Base-by-base conservation (phyloP, 257 asterid genomes). In the Plectranthus barbatus region DNA sequence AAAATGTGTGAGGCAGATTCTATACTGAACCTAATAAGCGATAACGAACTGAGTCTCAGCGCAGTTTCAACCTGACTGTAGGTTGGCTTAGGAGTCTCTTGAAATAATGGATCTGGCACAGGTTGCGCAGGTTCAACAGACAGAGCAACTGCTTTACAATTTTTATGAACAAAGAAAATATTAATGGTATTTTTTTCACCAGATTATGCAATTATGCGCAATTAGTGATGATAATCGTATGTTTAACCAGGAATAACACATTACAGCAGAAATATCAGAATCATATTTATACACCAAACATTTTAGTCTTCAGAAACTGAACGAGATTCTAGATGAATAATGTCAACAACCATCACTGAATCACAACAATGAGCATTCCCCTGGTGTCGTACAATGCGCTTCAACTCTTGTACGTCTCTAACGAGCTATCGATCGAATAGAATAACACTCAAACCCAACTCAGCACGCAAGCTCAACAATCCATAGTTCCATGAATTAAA, bases 81-180 rank as follows among this genome's bases (percentile, higher is more conserved):
- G 45, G 72, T 77, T 58, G 95, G 94, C 80, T 50, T 86, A 14
- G 85, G 86, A 72, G 40, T 76, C 59, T 91, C 92, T 72, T 91
- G 96, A 77, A 64, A 88, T 70, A 88, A 36, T 24, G 98, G 98
- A 64, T 84, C 88, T 55, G 8, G 47, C 65, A 88, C 84, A 29
- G 92, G 94, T 71, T 84, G 37, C n/a, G 82, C 90, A 62, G 82
- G 84, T 68, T 75, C 75, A 75, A 88, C 79, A 13, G 72, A 61
- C 56, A 87, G 91, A 56, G 91, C 84, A 71, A 84, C 97, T 87
- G 79, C 42, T 1, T 31, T 63, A 56, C 18, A 69, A 36, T 64
- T 17, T 46, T 7, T 55, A 46, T 37, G 37, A 59, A 40, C 18
- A 61, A 19, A 31, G 4, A 50, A 20, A n/a, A 12, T 48, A 7